Evolutionary conservation across 192 early-diverging fungal species (phyloP), one percentile per base, ranked within the genome.

Genomic region (Coemansia sp.): DNA sequence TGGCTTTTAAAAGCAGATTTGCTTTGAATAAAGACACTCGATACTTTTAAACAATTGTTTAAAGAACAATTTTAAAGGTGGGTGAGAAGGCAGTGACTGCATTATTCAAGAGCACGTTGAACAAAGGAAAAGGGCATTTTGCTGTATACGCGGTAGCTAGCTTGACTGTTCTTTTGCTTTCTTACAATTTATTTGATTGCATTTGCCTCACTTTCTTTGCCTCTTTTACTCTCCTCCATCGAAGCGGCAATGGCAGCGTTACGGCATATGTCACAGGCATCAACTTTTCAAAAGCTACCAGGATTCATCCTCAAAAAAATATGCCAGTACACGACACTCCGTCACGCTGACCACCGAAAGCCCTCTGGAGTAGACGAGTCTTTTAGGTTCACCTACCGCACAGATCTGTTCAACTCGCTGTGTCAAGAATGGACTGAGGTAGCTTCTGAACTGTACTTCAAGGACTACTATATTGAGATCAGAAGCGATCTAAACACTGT

Each of bases 241-340:
- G 23, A 29, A 14, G 51, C n/a, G 27, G 51, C 21, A 25, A 21
- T 21, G 8, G 15, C 25, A 55, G 51, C 25, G 11, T 15, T 55
- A 29, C 27, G 12, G 11, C 21, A 51, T 5, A 59, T 59, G 57
- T 8, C 55, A 31, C 29, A 17, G 15, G 31, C 17, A 36, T 34
- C 57, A 5, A 36, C 57, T 15, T 59, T 59, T 8, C 57, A 59
- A 32, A 32, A 8, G 27, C 17, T 59, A 9, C 57, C 57, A 15
- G 57, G 57, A n/a, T 19, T 19, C n/a, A 59, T 59, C n/a, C 57
- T 59, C 32, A 32, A 59, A 36, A 36, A 31, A 32, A 59, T 59
- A 32, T 59, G 57, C 57, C 57, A 59, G 57, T 36, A 34, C n/a
- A 59, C 57, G 57, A 59, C 32, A 19, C 57, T 59, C 57, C 57